A percentile compares a stretch with the other conserved stretches of the same genome.
Conservation (phyloP, 176 grass and related monocot genomes). For the Pontederia crassipes region DNA sequence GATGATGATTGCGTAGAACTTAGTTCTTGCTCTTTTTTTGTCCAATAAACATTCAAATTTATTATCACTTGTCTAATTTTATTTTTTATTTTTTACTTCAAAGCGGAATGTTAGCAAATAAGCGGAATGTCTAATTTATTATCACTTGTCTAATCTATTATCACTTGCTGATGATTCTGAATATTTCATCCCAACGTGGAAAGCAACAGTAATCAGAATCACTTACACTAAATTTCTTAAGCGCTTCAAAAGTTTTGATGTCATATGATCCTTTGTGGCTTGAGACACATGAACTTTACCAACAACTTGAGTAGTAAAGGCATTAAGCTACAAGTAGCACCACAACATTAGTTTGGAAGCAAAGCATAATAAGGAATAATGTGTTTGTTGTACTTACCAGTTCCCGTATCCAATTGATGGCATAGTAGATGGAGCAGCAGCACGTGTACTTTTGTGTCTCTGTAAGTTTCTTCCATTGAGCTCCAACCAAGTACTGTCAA, state of each 20-base stretch:
- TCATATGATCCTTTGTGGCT: slow-evolving; percentile 46
- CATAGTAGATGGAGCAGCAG: slow-evolving; percentile 76
- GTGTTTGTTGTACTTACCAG: slow-evolving; percentile 40
- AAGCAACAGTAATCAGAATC: slow-evolving; percentile 11
- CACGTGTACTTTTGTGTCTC: slow-evolving; percentile 52
- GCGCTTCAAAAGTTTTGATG: slow-evolving; percentile 66
- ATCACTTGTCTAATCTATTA: too few relatives aligned
- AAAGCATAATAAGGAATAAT: slow-evolving; percentile 11
- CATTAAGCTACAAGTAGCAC: slow-evolving; percentile 63
- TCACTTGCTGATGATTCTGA: too few relatives aligned
- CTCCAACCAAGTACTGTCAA: slow-evolving; percentile 52
- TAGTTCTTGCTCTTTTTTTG: too few relatives aligned
- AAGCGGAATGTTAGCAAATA: too few relatives aligned
- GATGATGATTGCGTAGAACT: too few relatives aligned
- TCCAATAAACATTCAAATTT: too few relatives aligned
- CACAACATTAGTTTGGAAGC: background rate
- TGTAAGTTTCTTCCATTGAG: slow-evolving; percentile 49
- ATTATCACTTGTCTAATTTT: too few relatives aligned
- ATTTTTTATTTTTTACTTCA: too few relatives aligned
- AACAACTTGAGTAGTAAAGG: slow-evolving; percentile 71
- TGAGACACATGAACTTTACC: slow-evolving; percentile 44
- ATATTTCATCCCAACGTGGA: slow-evolving; percentile 2
- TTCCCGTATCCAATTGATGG: slow-evolving; percentile 93
- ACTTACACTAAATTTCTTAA: slow-evolving; percentile 86
- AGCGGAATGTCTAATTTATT: too few relatives aligned